Percentiles rank a stretch among this genome's conserved stretches.
Conservation (phyloP, 2,329 filamentous ascomycete genomes). For the Didymella lethalis region DNA sequence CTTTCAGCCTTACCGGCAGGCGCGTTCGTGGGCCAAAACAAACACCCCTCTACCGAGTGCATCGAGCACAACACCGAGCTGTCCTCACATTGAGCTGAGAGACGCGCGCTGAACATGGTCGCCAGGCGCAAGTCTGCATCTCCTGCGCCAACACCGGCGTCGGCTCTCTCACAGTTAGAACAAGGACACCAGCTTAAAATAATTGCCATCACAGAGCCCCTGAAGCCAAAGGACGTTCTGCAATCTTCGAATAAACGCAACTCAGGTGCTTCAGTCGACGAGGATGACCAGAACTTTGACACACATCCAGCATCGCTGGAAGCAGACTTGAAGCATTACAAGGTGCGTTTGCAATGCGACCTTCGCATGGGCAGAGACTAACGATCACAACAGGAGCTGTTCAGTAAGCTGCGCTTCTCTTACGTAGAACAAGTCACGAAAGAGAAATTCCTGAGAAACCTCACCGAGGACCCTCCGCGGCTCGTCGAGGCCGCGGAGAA, state of each 20-base stretch:
- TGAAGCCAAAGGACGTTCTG: slow-evolving; percentile 62
- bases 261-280: slow-evolving; percentile 72
- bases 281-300: slow-evolving; percentile 69
- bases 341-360: slow-evolving; percentile 53
- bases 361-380: slow-evolving; percentile 2
- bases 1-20: slow-evolving; percentile 28
- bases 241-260: slow-evolving; percentile 52
- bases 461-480: slow-evolving; percentile 87
- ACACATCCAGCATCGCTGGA: slow-evolving; percentile 73
- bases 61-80: neutral
- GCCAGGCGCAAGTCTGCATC: slow-evolving; percentile 36
- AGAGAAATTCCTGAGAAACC: slow-evolving; percentile 93
- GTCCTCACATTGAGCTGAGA: no score
- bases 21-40: slow-evolving; percentile 38
- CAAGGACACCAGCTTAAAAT: slow-evolving; percentile 72
- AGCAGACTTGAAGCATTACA: slow-evolving; percentile 88
- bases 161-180: slow-evolving; percentile 63
- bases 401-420: slow-evolving; percentile 94
- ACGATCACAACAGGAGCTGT: slow-evolving; percentile 72
- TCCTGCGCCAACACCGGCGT: slow-evolving; percentile 31
- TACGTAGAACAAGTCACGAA: slow-evolving; percentile 99
- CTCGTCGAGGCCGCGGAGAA: slow-evolving; percentile 87
- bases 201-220: slow-evolving; percentile 77
- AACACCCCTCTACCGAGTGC: slow-evolving; percentile 31
- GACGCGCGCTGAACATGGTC: slow-evolving; percentile 30